These are phyloP conservation scores for Neonothopanus nambi DNA, from an alignment of 1,284 basidiomycete species.

Conservation along the genomic window DNA sequence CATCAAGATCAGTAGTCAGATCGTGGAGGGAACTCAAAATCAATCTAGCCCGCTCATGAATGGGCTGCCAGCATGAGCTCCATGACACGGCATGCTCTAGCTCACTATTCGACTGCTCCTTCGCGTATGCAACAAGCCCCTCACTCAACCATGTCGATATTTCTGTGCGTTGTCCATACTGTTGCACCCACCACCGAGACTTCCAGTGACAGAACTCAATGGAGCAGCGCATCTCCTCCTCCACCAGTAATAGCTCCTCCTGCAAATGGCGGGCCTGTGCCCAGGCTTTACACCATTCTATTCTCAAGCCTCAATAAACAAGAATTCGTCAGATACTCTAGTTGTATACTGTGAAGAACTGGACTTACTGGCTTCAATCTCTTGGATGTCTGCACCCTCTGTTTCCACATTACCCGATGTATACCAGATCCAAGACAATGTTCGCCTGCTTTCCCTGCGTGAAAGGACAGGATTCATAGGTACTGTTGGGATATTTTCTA, in stretches of 20 bases:
- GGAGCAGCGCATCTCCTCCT: slow-evolving; percentile 11
- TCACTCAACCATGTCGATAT: too few relatives aligned
- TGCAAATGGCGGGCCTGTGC: slow-evolving; percentile 3
- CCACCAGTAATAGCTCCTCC: slow-evolving; percentile 7
- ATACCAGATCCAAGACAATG: slow-evolving; percentile 17
- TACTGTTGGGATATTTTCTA: background rate
- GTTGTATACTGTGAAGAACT: background rate
- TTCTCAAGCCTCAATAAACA: slow-evolving; percentile 1
- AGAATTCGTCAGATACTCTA: background rate
- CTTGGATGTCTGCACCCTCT: background rate
- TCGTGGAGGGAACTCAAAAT: too few relatives aligned
- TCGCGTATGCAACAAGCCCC: too few relatives aligned
- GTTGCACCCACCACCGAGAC: background rate
- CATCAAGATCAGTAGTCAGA: too few relatives aligned
- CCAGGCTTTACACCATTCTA: slow-evolving; percentile 13
- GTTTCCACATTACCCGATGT: background rate
- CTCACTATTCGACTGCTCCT: too few relatives aligned
- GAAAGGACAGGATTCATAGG: background rate
- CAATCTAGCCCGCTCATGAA: too few relatives aligned
- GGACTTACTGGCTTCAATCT: background rate
- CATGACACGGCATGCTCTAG: too few relatives aligned
- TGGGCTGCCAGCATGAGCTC: too few relatives aligned
- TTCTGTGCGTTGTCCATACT: too few relatives aligned
- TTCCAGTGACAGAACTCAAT: slow-evolving; percentile 1
- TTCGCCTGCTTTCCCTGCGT: slow-evolving; percentile 6